Percentiles rank a stretch among this genome's conserved stretches.
These are phyloP conservation scores for Capniomyces stellatus DNA, from an alignment of 371 early-diverging fungal genomes.

Conservation along the genomic window DNA sequence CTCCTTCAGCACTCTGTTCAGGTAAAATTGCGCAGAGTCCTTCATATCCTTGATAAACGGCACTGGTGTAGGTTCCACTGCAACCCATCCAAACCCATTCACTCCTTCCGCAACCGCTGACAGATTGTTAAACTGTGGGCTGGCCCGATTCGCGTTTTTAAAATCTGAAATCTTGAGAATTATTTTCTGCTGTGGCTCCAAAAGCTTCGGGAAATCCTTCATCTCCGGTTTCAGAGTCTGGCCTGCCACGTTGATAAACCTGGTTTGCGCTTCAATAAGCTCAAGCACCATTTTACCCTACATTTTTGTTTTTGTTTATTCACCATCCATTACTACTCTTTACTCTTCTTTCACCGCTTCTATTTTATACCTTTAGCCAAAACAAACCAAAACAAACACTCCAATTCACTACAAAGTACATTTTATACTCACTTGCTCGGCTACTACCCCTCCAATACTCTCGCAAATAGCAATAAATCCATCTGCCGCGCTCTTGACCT, in stretches of 20 bases:
- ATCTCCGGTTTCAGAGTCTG: constrained; percentile 59
- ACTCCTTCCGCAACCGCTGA: constrained; percentile 74
- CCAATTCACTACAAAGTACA: constrained; percentile 9
- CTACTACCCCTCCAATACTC: constrained; percentile 10
- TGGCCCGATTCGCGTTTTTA: constrained; percentile 51
- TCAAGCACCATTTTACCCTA: constrained; percentile 10
- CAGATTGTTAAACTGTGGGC: constrained; percentile 58
- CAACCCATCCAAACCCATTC: constrained; percentile 84
- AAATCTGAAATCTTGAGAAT: constrained; percentile 42
- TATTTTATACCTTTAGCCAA: constrained; percentile 15
- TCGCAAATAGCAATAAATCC: constrained; percentile 2
- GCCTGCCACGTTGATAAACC: constrained; percentile 52
- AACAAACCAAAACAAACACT: constrained; percentile 6
- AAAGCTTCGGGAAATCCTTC: constrained; percentile 27
- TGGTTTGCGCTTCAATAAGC: constrained; percentile 31
- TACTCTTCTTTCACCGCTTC: neutral
- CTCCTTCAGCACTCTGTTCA: constrained; percentile 75
- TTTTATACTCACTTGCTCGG: constrained; percentile 11
- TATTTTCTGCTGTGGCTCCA: constrained; percentile 53
- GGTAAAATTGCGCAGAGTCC: constrained; percentile 80
- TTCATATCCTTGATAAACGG: constrained; percentile 76
- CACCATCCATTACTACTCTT: neutral
- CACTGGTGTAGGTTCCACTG: constrained; percentile 70
- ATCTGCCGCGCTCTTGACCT: neutral
- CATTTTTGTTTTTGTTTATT: constrained; percentile 4